Conservation (phyloP, 306 rosid species). For the Alnus rubra region DNA sequence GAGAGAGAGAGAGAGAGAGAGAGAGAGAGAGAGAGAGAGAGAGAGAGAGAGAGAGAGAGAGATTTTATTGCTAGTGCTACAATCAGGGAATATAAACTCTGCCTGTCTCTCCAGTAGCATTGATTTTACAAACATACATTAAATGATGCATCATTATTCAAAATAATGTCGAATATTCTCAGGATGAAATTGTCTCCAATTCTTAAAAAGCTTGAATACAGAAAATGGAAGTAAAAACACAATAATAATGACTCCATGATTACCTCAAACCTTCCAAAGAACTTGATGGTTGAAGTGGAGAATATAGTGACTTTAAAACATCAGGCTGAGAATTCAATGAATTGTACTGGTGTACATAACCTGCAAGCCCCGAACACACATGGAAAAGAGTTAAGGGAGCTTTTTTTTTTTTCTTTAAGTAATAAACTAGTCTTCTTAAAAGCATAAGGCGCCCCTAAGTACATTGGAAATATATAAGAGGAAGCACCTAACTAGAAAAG, state of each 20-base stretch:
- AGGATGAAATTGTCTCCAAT: not conserved
- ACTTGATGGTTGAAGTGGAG: constrained; percentile 96
- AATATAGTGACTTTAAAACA: constrained; percentile 89
- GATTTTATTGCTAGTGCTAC: not conserved
- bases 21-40: too few species aligned
- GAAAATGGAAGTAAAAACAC: constrained; percentile 27
- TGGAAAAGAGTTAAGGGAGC: constrained; percentile 17
- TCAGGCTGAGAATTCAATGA: constrained; percentile 95
- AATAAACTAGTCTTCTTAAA: too few species aligned
- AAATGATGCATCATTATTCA: not conserved
- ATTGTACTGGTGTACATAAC: constrained; percentile 87
- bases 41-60: not conserved
- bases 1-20: too few species aligned
- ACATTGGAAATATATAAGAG: too few species aligned
- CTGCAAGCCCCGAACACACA: constrained; percentile 47
- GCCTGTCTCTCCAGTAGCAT: not conserved
- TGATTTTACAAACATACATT: not conserved
- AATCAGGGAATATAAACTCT: not conserved
- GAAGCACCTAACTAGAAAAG: not conserved
- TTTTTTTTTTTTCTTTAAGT: too few species aligned
- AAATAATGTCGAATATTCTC: not conserved
- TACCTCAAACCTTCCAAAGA: constrained; percentile 98
- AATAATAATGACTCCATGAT: constrained; percentile 22
- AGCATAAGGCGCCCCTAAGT: too few species aligned
- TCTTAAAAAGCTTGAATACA: not conserved